Base-by-base conservation (phyloP, 768 basidiomycete genomes). In the Mycena maculata region DNA sequence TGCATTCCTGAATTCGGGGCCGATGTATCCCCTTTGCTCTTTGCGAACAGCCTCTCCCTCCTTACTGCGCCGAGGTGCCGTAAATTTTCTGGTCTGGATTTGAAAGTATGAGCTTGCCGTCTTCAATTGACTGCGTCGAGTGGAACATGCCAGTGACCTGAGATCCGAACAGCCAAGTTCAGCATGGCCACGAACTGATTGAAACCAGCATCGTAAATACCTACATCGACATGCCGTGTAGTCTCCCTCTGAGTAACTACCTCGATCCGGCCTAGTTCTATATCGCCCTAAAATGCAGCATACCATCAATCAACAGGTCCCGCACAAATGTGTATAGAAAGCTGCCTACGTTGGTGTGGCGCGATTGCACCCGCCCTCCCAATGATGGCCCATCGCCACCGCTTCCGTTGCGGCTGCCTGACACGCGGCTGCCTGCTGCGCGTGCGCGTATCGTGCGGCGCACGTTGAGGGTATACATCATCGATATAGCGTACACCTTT, bases 381-480 rank as follows among this genome's bases (percentile, higher is more conserved):
- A 36, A 36, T 2, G 54, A 47, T 11, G 62, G 41, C 38, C 28
- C 60, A 39, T 60, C 50, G 42, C 50, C 36, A n/a, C 45, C 8
- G 50, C 54, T 63, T 36, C 44, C 53, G 42, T 39, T 55, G 23
- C 50, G 61, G 36, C 48, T 53, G 41, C 53, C 45, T 20, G 62
- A 63, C 47, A 42, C 33, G 33, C 33, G 33, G 33, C 33, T 36
- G 15, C 36, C 16, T 15, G 36, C 12, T 13, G 27, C 41, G 47
- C 59, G 58, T n/a, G 39, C 49, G 23, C 28, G 33, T 15, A 65
- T 36, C 23, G 57, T 44, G 33, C 42, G 49, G 6, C 64, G 56
- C 31, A 44, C 58, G 25, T 66, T 66, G 58, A 66, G 65, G 12
- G 59, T 60, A 4, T 23, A 66, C 65, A 66, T 66, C 65, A 66